Percentiles rank a stretch among this genome's conserved stretches.
phyloP scores from a whole-genome alignment of 192 early-diverging fungal genomes.

The Coemansia sp. region DNA sequence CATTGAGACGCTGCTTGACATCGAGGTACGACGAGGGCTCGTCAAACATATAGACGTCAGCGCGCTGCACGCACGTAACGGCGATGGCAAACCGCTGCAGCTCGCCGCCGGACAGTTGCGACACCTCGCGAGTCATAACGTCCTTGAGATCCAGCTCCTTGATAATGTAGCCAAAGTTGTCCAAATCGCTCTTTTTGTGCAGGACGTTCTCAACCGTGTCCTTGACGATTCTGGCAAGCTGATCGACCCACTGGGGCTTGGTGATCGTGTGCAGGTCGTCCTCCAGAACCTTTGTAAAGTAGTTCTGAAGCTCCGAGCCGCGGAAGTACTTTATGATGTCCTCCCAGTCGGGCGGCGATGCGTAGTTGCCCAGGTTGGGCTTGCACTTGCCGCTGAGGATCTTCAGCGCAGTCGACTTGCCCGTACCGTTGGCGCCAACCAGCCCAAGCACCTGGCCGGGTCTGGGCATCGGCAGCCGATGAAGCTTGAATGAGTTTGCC shows the following conservation, averaged over 20 bases:
- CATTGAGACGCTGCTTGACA: constrained; percentile 98
- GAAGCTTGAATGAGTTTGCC: constrained; percentile 97
- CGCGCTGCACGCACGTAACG: constrained; percentile 73
- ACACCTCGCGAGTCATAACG: constrained; percentile 79
- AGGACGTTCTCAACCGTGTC: constrained; percentile 77
- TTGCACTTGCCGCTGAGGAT: constrained; percentile 90
- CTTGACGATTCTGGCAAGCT: constrained; percentile 74
- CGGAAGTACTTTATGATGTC: constrained; percentile 95
- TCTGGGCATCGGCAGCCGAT: constrained; percentile 89
- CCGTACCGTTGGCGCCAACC: constrained; percentile 96
- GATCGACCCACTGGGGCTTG: constrained; percentile 96
- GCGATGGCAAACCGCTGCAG: constrained; percentile 97
- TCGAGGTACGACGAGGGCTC: constrained; percentile 97
- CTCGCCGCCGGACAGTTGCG: constrained; percentile 91
- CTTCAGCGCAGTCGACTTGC: constrained; percentile 93
- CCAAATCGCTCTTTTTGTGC: constrained; percentile 63
- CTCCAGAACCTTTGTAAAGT: constrained; percentile 96
- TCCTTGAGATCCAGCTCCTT: constrained; percentile 72
- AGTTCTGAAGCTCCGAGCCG: constrained; percentile 96
- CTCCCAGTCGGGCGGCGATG: constrained; percentile 89
- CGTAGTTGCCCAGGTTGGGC: constrained; percentile 90
- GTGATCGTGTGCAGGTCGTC: constrained; percentile 92
- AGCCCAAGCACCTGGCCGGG: constrained; percentile 96
- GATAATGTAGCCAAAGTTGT: constrained; percentile 75
- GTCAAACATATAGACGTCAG: constrained; percentile 98